Base-by-base conservation (phyloP, 2,329 filamentous ascomycete species). In the Aspergillus caelatus region DNA sequence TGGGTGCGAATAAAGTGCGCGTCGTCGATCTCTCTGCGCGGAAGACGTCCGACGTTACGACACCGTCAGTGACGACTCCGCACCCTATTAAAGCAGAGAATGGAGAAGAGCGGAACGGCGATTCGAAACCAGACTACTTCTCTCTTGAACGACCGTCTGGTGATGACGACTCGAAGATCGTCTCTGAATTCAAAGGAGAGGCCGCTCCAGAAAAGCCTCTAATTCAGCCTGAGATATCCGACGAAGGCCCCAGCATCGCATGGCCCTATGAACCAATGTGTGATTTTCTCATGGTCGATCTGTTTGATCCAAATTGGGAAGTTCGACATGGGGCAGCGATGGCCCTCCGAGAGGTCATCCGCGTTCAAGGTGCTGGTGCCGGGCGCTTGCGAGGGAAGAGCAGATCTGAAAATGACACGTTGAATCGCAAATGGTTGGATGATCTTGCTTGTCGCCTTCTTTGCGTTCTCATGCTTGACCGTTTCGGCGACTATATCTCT, bases 401-500 rank as follows among this genome's bases (percentile, higher is more conserved):
- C 11, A 86, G 88, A 67, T 73, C 80, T 32, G 89, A 96, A 71
- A 99, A 99, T 73, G 88, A 97, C 72, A 75, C 79, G 1, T 83
- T 92, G 52, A 99, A 98, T 71, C 87, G 90, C 65, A 86, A 84
- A 74, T 99, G 93, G 93, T 86, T 99, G 23, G 92, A 98, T 73
- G 94, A 99, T 73, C 84, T 99, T 58, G 93, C 94, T n/a, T 97
- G 94, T 72, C 91, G 95, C 30, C 86, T 99, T 56, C 94, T 94
- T 77, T 97, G 92, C 75, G 94, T 99, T 58, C 90, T 99, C 72
- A 97, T 99, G 89, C 88, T 99, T 19, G 95, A 99, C 79, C 89
- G 94, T 59, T 99, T 99, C 74, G 96, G 94, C 62, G 95, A 99
- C 75, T 99, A 97, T 80, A 95, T 96, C 63, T 97, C 94, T 6